Conservation (phyloP, 2,329 filamentous ascomycete species). For the Hymenoscyphus fructigenus region DNA sequence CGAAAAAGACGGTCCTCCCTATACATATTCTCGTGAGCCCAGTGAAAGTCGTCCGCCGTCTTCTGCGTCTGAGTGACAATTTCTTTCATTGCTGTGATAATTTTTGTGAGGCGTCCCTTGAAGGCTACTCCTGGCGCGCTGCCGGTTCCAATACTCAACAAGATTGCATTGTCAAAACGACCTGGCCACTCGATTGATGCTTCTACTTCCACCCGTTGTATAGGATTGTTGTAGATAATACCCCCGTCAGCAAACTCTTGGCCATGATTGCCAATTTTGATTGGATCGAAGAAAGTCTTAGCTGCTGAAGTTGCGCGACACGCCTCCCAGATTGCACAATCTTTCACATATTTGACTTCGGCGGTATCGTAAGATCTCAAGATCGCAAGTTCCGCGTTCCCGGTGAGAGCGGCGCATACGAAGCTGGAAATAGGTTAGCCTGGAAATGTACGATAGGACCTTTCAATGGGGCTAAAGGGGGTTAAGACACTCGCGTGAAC, state of each 20-base stretch:
- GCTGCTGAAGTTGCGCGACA: slow-evolving; percentile 36
- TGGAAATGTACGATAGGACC: background rate
- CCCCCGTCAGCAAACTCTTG: slow-evolving; percentile 13
- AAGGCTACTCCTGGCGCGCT: background rate
- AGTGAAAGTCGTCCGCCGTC: slow-evolving; percentile 37
- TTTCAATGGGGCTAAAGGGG: background rate
- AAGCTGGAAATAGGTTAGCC: background rate
- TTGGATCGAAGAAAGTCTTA: slow-evolving; percentile 31
- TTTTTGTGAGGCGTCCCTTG: background rate
- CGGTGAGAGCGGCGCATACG: background rate
- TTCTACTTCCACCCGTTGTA: background rate
- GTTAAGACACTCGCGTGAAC: background rate
- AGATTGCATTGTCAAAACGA: background rate
- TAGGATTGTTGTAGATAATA: slow-evolving; percentile 11
- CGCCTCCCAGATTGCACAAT: slow-evolving; percentile 32
- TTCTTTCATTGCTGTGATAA: slow-evolving; percentile 19
- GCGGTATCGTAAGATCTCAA: background rate
- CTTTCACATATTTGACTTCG: background rate
- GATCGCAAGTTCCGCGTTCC: background rate
- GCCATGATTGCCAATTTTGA: slow-evolving; percentile 14
- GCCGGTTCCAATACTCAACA: background rate
- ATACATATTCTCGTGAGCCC: slow-evolving; percentile 31
- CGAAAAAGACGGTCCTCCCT: slow-evolving; percentile 38
- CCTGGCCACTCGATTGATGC: background rate
- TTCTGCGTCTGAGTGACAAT: slow-evolving; percentile 39